Conservation (phyloP, 768 basidiomycete species). For the Phaeotremella fagi region DNA sequence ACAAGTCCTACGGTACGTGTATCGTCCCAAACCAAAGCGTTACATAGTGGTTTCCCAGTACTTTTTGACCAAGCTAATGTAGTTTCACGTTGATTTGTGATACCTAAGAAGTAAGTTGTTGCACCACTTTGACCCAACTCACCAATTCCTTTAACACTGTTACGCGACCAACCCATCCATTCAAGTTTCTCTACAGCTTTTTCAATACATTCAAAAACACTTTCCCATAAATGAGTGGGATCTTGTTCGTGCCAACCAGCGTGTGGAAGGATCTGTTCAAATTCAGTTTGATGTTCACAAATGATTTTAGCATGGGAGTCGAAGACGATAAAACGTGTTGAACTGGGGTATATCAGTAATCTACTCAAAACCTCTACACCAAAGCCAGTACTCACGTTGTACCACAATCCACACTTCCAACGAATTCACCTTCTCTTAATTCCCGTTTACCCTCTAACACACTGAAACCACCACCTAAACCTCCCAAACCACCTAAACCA, state of each 20-base stretch:
- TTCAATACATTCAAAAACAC: conserved; percentile 70
- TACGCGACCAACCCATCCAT: conserved; percentile 66
- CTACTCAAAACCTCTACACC: no score
- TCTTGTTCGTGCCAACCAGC: conserved; percentile 99
- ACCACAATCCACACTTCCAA: conserved; percentile 89
- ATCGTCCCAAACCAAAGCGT: conserved; percentile 84
- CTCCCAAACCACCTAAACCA: conserved; percentile 14
- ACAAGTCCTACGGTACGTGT: conserved; percentile 83
- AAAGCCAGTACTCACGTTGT: conserved; percentile 72
- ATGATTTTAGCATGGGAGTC: conserved; percentile 81
- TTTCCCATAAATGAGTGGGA: conserved; percentile 65
- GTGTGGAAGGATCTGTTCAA: conserved; percentile 85
- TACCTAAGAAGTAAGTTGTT: conserved; percentile 53
- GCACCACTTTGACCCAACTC: conserved; percentile 38
- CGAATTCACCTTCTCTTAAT: conserved; percentile 58
- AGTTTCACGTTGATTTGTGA: conserved; percentile 97
- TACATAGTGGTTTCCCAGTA: conserved; percentile 81
- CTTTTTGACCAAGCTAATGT: conserved; percentile 85
- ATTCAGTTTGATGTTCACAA: conserved; percentile 84
- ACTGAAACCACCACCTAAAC: conserved; percentile 21
- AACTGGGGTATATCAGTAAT: conserved; percentile 53
- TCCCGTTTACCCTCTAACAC: conserved; percentile 17
- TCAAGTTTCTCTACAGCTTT: conserved; percentile 68
- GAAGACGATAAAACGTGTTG: conserved; percentile 86
- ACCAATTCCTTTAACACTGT: conserved; percentile 90